Evolutionary conservation across 1,139 yeast genomes (phyloP).

Genomic region (Taphrina betulina): DNA sequence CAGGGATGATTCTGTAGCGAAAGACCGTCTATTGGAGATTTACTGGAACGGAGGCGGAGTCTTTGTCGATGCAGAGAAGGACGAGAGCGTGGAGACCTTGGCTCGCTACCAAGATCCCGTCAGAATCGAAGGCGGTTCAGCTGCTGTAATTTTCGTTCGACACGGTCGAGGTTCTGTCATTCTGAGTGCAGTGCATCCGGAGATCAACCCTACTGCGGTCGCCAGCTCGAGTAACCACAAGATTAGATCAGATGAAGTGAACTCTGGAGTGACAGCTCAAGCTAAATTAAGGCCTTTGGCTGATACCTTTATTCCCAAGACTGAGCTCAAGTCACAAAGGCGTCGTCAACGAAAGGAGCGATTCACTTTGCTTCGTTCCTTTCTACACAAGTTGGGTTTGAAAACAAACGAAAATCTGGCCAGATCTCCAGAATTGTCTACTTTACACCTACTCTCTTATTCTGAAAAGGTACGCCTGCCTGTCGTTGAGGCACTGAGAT

Average conservation of each 20-base stretch:
- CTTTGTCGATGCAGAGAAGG: constrained; percentile 69
- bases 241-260: not conserved
- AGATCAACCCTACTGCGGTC: constrained; percentile 54
- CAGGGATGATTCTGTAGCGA: constrained; percentile 39
- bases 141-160: constrained; percentile 66
- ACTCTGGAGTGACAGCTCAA: not conserved
- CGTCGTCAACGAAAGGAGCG: constrained; percentile 44
- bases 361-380: constrained; percentile 55
- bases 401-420: constrained; percentile 56
- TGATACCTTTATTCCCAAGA: not conserved
- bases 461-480: not conserved
- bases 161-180: constrained; percentile 76
- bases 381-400: constrained; percentile 63
- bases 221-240: not conserved
- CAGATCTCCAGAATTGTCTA: constrained; percentile 54
- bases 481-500: not conserved
- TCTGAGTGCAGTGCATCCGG: constrained; percentile 89
- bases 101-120: constrained; percentile 60
- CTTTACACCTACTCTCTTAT: constrained; percentile 17
- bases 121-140: constrained; percentile 52
- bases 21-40: no score
- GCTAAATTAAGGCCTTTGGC: not conserved
- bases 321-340: not conserved
- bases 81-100: constrained; percentile 55
- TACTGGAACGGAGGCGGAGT: constrained; percentile 89